Evolutionary conservation across 2,329 filamentous ascomycete species (phyloP), one percentile per base, ranked within the genome.

Genomic region (Claviceps sp.): DNA sequence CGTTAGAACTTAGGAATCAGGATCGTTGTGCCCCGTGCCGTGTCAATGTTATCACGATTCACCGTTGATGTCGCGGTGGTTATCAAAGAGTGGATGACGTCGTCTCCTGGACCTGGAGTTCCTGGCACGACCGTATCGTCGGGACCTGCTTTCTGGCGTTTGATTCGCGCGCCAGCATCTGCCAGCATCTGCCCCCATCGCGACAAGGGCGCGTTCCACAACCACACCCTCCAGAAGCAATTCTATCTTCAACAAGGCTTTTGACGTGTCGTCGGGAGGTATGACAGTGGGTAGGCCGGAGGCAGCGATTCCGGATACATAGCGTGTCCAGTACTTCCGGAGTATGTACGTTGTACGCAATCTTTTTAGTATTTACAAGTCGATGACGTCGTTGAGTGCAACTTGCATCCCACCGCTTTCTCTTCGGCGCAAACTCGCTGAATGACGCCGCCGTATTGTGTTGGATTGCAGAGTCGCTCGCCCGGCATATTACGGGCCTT

Each of bases 331-430:
- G n/a, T 41, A 43, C 34, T 44, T 44, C 16, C 4, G 22, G 40
- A 47, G 14, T 47, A n/a, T 14, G 22, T 40, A 5, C 22, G 22
- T 22, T 22, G 22, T 22, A 22, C 4, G 38, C 50, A 10, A 16
- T 11, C 26, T 30, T 22, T 39, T 26, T 19, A 19, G 19, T 19
- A 19, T 19, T 19, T 22, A 39, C n/a, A 46, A 34, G 39, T n/a
- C 39, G 19, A 52, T 52, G 51, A 52, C 51, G 51, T 50, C 34
- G 47, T 40, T 50, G 24, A 41, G 40, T 16, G 17, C 50, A 51
- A 37, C 43, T 40, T 38, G 14, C n/a, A 22, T 38, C 41, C 2
- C 30, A 37, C 40, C 43, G 30, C 39, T 37, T 37, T 17, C 39
- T 30, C 8, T 30, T 30, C 26, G 8, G 26, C 26, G 26, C 26